These are phyloP conservation scores for Aspergillus ellipticus DNA, from an alignment of 495 filamentous ascomycete genomes.

Conservation along the genomic window DNA sequence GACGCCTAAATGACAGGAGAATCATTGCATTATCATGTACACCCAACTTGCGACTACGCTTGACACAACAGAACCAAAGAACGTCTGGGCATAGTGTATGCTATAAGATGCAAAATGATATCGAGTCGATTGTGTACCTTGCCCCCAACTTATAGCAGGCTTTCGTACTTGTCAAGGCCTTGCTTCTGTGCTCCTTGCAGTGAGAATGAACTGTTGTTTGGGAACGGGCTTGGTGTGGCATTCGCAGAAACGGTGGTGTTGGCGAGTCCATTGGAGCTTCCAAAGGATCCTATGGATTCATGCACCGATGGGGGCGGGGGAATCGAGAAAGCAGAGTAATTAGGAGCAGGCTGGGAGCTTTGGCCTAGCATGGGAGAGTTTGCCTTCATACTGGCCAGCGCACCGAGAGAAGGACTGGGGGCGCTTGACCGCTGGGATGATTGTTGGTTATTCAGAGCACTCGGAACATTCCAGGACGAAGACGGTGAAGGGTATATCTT, in stretches of 20 bases:
- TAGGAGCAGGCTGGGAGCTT: slow-evolving; percentile 24
- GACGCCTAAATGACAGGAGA: not conserved
- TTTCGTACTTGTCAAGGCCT: slow-evolving; percentile 78
- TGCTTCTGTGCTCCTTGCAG: slow-evolving; percentile 27
- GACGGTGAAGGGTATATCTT: slow-evolving; percentile 32
- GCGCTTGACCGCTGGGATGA: slow-evolving; percentile 15
- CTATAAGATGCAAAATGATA: slow-evolving; percentile 8
- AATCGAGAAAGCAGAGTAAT: slow-evolving; percentile 46
- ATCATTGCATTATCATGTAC: slow-evolving; percentile 11
- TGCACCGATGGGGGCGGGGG: slow-evolving; percentile 39
- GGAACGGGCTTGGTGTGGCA: slow-evolving; percentile 17
- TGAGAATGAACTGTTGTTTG: slow-evolving; percentile 19
- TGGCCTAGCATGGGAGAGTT: slow-evolving; percentile 18
- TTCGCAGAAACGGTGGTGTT: slow-evolving; percentile 17
- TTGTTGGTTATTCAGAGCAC: slow-evolving; percentile 12
- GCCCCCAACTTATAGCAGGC: slow-evolving; percentile 49
- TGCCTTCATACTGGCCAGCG: slow-evolving; percentile 26
- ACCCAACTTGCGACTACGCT: not conserved
- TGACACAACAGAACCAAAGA: not conserved
- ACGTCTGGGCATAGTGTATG: not conserved
- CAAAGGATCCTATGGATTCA: not conserved
- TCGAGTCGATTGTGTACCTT: not conserved
- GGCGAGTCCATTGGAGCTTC: not conserved
- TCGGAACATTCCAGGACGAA: slow-evolving; percentile 22
- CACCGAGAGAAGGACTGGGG: slow-evolving; percentile 24